Base-by-base conservation (phyloP, 768 basidiomycete species). In the Tulasnella sp. region DNA sequence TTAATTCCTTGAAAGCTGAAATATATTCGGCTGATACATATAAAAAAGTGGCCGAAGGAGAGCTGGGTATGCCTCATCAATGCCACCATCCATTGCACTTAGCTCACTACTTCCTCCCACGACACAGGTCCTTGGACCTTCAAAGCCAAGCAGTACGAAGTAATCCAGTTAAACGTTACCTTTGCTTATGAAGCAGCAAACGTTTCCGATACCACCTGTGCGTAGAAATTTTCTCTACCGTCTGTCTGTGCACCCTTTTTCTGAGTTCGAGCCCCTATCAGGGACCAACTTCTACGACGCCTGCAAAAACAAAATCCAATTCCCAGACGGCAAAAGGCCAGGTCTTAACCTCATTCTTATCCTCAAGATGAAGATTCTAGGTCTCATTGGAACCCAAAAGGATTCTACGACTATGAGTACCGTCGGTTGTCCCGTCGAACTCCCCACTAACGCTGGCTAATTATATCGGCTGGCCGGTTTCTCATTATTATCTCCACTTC, bases 141-240 rank as follows among this genome's bases (percentile, higher is more conserved):
- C 8, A 76, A 81, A 4, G 81, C 85, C 9, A 82, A 81, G 60
- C 46, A 65, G 19, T 79, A 78, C 60, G 72, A 78, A n/a, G 63
- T 75, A 29, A 67, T 95, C 24, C 63, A 73, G 28, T 56, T 96
- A 8, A 89, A 89, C 0, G 67, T 96, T 45, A 83, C 83, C 58
- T 92, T 93, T 66, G 77, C 80, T 0, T 95, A 93, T 63, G 57
- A 77, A 10, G 87, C 81, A 0, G 69, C 75, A 9, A 95, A 96
- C 61, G 71, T 75, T 39, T 76, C 81, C 4, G 91, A 96, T 65
- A 69, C 72, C 31, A 93, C 91, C 19, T 96, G 90, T 88, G 58
- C 58, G 73, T 7, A 13, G 22, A 5, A 19, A 62, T 3, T 19
- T 53, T 12, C 31, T n/a, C 16, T 34, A 28, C 46, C 55, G 41